These are phyloP conservation scores for Phlebopus sp. DNA, from an alignment of 1,284 basidiomycete genomes.

Conservation along the genomic window DNA sequence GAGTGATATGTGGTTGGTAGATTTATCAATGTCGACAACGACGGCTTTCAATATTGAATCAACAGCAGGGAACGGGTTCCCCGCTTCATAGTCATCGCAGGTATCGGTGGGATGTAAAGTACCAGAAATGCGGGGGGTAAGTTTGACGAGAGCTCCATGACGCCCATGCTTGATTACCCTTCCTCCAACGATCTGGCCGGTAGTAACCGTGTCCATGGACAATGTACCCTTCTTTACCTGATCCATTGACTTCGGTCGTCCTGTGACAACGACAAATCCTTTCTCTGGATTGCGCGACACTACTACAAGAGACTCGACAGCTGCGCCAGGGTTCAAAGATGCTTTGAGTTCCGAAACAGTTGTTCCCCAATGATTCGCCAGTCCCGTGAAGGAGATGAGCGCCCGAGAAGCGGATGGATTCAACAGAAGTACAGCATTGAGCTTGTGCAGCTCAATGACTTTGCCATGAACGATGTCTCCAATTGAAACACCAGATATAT, in stretches of 20 bases:
- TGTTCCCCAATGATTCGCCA: constrained; percentile 78
- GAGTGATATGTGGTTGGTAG: constrained; percentile 61
- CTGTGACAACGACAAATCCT: constrained; percentile 84
- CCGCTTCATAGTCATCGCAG: constrained; percentile 72
- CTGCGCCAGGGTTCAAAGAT: constrained; percentile 69
- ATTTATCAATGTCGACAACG: constrained; percentile 69
- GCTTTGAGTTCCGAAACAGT: constrained; percentile 70
- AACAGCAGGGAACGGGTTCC: constrained; percentile 56
- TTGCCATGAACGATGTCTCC: constrained; percentile 72
- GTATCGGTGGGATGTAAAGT: constrained; percentile 79
- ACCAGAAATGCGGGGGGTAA: constrained; percentile 68
- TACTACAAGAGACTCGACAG: constrained; percentile 78
- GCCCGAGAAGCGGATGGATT: constrained; percentile 74
- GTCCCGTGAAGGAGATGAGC: constrained; percentile 80
- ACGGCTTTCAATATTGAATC: constrained; percentile 70
- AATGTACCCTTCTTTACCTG: constrained; percentile 50
- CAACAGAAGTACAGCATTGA: constrained; percentile 76
- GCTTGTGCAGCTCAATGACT: constrained; percentile 79
- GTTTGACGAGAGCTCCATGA: constrained; percentile 73
- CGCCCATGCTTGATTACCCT: constrained; percentile 70
- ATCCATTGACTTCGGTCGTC: constrained; percentile 53
- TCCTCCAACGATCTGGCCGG: constrained; percentile 76
- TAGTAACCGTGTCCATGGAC: constrained; percentile 60
- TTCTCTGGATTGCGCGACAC: constrained; percentile 90
- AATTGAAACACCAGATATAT: constrained; percentile 74